A percentile compares a stretch with the other conserved stretches of the same genome.
These are phyloP conservation scores for Cystobasidium tubakii DNA, from an alignment of 768 basidiomycete genomes.

Conservation along the genomic window DNA sequence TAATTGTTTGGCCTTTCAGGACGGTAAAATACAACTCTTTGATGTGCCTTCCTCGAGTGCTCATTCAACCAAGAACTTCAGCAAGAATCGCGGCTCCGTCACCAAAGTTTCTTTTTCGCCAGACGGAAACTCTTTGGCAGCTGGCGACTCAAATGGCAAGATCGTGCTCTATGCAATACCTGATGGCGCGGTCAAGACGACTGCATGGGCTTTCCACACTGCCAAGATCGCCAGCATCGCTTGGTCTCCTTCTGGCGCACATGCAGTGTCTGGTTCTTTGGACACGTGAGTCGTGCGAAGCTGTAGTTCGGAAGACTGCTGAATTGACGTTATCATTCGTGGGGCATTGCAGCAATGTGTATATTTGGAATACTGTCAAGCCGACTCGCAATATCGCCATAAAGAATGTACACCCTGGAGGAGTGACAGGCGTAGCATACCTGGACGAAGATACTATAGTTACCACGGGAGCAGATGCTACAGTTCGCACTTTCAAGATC, in stretches of 20 bases:
- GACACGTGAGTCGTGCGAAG: slow-evolving; percentile 58
- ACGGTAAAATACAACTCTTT: slow-evolving; percentile 68
- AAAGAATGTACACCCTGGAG: slow-evolving; percentile 78
- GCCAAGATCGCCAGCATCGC: slow-evolving; percentile 71
- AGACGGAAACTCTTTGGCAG: slow-evolving; percentile 66
- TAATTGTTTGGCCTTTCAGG: slow-evolving; percentile 53
- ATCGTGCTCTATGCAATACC: slow-evolving; percentile 69
- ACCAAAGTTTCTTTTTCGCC: slow-evolving; percentile 73
- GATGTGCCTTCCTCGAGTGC: slow-evolving; percentile 58
- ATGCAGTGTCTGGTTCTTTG: slow-evolving; percentile 81
- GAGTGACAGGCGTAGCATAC: slow-evolving; percentile 78
- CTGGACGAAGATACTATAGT: slow-evolving; percentile 59
- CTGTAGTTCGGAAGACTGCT: background rate
- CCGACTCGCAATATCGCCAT: slow-evolving; percentile 70
- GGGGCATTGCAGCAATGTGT: slow-evolving; percentile 56
- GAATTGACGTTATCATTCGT: background rate
- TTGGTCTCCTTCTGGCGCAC: slow-evolving; percentile 67
- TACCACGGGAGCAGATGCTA: slow-evolving; percentile 69
- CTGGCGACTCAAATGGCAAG: slow-evolving; percentile 82
- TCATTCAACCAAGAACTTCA: slow-evolving; percentile 53
- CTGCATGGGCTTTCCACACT: slow-evolving; percentile 80
- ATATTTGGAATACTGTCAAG: slow-evolving; percentile 68
- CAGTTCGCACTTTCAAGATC: slow-evolving; percentile 54
- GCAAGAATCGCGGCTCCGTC: slow-evolving; percentile 65
- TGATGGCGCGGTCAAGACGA: slow-evolving; percentile 57